Conservation (phyloP, 2,329 filamentous ascomycete species). For the Aschersonia sp. region DNA sequence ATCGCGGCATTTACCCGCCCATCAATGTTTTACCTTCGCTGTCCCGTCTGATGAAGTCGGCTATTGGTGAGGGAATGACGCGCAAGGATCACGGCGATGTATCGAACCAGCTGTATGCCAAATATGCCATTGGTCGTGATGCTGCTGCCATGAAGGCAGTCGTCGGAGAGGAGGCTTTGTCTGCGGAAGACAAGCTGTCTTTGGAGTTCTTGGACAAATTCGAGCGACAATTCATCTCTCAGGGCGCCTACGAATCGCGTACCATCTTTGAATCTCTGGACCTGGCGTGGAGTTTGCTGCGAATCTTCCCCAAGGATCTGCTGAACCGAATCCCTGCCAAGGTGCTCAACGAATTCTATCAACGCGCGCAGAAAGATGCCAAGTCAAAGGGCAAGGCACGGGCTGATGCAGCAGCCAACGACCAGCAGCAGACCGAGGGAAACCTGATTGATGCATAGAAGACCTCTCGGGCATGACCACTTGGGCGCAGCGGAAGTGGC, state of each 20-base stretch:
- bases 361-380: constrained; percentile 46
- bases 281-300: constrained; percentile 87
- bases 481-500: not conserved
- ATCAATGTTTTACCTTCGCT: constrained; percentile 98
- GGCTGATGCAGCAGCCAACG: constrained; percentile 23
- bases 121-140: constrained; percentile 98
- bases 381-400: constrained; percentile 48
- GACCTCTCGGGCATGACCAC: not conserved
- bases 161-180: constrained; percentile 93
- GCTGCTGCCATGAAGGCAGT: constrained; percentile 98
- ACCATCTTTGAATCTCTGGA: constrained; percentile 90
- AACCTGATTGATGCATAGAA: constrained; percentile 47
- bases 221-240: constrained; percentile 84
- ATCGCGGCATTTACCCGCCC: constrained; percentile 95
- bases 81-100: constrained; percentile 96
- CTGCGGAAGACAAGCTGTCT: constrained; percentile 90
- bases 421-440: constrained; percentile 33
- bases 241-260: constrained; percentile 84
- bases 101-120: constrained; percentile 98
- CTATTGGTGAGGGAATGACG: constrained; percentile 94
- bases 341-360: constrained; percentile 71
- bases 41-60: constrained; percentile 99
- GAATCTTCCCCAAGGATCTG: constrained; percentile 95
- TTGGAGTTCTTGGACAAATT: constrained; percentile 98
- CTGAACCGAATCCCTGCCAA: constrained; percentile 89